Percentiles rank a stretch among this genome's conserved stretches.
Evolutionary conservation across 2,329 filamentous ascomycete species (phyloP).

Genomic region (Aureobasidium namibiae): DNA sequence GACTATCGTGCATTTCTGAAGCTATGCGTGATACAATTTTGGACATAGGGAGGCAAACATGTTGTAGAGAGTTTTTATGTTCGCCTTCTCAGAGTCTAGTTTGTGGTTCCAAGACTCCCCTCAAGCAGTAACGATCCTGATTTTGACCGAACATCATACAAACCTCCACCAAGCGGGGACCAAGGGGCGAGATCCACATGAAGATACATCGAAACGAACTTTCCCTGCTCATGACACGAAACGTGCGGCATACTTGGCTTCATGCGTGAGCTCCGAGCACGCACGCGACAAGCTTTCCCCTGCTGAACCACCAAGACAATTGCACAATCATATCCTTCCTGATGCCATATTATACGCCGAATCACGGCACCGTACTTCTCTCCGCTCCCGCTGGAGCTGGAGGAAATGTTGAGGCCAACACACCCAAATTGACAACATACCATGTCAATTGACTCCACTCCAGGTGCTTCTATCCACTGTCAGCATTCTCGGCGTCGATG

Average conservation of each 20-base stretch:
- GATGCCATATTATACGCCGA: neutral
- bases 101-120: no score
- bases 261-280: neutral
- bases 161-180: no score
- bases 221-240: slow-evolving; percentile 47
- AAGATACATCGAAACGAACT: neutral
- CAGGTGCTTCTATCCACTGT: neutral
- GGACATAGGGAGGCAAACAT: no score
- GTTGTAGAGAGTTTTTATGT: no score
- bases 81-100: no score
- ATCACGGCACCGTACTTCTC: neutral
- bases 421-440: neutral
- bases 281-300: slow-evolving; percentile 22
- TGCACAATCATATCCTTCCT: neutral
- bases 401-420: neutral
- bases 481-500: neutral
- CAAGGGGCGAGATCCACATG: no score
- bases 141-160: no score
- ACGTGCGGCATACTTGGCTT: slow-evolving; percentile 28
- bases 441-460: neutral
- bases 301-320: neutral
- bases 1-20: no score
- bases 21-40: no score
- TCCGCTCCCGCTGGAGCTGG: neutral
- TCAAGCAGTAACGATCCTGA: no score